Evolutionary conservation across 2,329 filamentous ascomycete species (phyloP).

Genomic region (Talaromyces sp.): DNA sequence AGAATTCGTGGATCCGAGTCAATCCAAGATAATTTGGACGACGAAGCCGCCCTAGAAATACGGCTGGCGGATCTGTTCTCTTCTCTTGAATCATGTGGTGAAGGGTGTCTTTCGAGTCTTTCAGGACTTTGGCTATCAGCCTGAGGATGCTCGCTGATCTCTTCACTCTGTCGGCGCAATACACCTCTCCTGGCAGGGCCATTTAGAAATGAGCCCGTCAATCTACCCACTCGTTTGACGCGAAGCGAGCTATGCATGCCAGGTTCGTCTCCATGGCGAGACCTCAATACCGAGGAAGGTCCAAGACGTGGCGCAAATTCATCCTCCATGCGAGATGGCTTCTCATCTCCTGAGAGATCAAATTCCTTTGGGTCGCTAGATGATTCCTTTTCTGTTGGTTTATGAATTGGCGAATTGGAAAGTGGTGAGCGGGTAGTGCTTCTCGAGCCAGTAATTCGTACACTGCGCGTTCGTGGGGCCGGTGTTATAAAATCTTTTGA

Average conservation of each 20-base stretch:
- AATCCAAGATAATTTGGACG: slow-evolving; percentile 32
- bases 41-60: slow-evolving; percentile 20
- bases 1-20: slow-evolving; percentile 25
- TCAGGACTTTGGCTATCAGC: slow-evolving; percentile 24
- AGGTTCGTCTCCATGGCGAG: slow-evolving; percentile 54
- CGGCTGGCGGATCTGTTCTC: slow-evolving; percentile 21
- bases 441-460: slow-evolving; percentile 36
- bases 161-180: slow-evolving; percentile 55
- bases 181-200: slow-evolving; percentile 72
- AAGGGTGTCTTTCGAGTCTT: slow-evolving; percentile 20
- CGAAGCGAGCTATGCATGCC: slow-evolving; percentile 69
- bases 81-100: slow-evolving; percentile 23
- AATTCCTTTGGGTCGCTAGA: slow-evolving; percentile 25
- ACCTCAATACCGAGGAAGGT: slow-evolving; percentile 31
- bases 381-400: not conserved
- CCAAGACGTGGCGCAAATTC: slow-evolving; percentile 27
- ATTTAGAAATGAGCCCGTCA: slow-evolving; percentile 70
- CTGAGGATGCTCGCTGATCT: slow-evolving; percentile 46
- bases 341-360: slow-evolving; percentile 28
- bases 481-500: slow-evolving; percentile 41
- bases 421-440: slow-evolving; percentile 36
- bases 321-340: slow-evolving; percentile 26
- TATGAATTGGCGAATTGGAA: slow-evolving; percentile 25
- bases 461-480: slow-evolving; percentile 38
- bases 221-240: slow-evolving; percentile 68